Base-by-base conservation (phyloP, 257 asterid genomes). In the Coffea canephora region DNA sequence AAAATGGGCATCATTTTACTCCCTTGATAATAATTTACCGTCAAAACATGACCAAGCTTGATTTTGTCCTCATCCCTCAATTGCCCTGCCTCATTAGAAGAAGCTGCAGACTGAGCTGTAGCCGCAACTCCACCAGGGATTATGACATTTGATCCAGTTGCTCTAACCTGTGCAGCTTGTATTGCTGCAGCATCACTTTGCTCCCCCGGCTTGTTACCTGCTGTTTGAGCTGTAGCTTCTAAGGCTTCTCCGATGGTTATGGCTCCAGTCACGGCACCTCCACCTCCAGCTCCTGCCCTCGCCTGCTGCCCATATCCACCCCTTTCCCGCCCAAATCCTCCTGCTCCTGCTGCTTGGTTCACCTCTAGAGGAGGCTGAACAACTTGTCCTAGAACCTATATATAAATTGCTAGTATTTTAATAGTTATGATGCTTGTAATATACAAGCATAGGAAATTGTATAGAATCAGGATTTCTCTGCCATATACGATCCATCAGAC, bases 171-270 rank as follows among this genome's bases (percentile, higher is more conserved):
- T 16, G 96, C 98, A 23, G 91, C 97, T 86, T 86, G 96, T 46
- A 93, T 89, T 13, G 97, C 98, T 10, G 96, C 96, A 6, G 97
- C 98, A 34, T 92, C 98, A 10, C 92, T 85, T 15, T 87, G 88
- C 75, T 92, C 93, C 34, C 92, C 88, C 0, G 91, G 84, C 75
- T 90, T 92, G 25, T 84, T 18, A 1, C 91, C 91, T 0, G 90
- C 89, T 0, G 91, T 76, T 18, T 79, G 85, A 21, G 84, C 89
- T 5, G 91, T 54, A 0, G 96, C 96, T 81, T 93, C 96, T 0
- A 91, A 88, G 0, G 98, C 97, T 83, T 93, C 93, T 70, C 97
- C 97, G 8, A 93, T 88, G 3, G 96, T 91, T 71, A 92, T 71
- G 3, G 73, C 69, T 2, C 79, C 74, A 61, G 76, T 86, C 41